These are phyloP conservation scores for Tetracladium marchalianum DNA, from an alignment of 495 filamentous ascomycete genomes.

Conservation along the genomic window DNA sequence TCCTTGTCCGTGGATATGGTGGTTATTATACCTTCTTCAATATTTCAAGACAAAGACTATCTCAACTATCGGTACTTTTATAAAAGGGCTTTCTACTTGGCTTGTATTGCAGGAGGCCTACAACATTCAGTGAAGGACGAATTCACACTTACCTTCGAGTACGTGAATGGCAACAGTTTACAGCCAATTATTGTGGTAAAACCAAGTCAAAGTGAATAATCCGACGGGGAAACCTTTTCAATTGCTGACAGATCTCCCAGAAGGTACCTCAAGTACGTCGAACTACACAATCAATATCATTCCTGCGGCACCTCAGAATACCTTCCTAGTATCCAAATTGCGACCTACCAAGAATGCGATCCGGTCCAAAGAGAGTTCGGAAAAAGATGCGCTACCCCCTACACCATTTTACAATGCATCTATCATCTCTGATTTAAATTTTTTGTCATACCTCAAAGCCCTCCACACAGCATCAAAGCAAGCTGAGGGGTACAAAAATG, in stretches of 20 bases:
- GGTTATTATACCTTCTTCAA: constrained; percentile 65
- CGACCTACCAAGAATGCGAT: constrained; percentile 61
- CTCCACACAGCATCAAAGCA: constrained; percentile 54
- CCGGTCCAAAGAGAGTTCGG: constrained; percentile 33
- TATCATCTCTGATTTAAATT: constrained; percentile 64
- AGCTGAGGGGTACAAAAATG: constrained; percentile 66
- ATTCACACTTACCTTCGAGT: constrained; percentile 51
- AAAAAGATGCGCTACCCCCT: constrained; percentile 33
- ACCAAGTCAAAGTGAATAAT: constrained; percentile 10
- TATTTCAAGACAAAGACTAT: constrained; percentile 93
- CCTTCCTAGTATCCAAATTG: constrained; percentile 62
- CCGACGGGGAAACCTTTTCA: not conserved
- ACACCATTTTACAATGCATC: constrained; percentile 88
- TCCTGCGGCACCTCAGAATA: constrained; percentile 50
- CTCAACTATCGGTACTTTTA: constrained; percentile 89
- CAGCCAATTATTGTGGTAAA: constrained; percentile 59
- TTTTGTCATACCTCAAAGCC: constrained; percentile 61
- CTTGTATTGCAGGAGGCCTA: constrained; percentile 63
- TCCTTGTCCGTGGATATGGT: constrained; percentile 65
- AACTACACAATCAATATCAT: constrained; percentile 67
- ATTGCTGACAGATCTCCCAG: constrained; percentile 1
- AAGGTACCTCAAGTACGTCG: constrained; percentile 18
- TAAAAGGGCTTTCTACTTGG: constrained; percentile 86
- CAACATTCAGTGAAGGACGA: constrained; percentile 40
- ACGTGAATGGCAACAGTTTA: constrained; percentile 67